Base-by-base conservation (phyloP, 352 stramenopile species). In the Elongisporangium undulatum region DNA sequence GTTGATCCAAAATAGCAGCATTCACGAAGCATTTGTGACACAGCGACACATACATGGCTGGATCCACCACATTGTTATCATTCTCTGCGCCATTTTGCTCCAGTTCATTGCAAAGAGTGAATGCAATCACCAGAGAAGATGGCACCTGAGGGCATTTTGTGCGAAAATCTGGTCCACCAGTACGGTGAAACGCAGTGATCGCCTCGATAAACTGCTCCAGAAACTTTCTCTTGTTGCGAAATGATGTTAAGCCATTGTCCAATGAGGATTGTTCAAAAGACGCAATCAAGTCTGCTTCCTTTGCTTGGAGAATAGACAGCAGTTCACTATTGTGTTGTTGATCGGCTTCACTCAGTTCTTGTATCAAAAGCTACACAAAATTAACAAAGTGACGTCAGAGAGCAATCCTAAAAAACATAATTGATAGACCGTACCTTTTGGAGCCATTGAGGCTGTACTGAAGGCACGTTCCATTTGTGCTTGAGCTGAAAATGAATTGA, bases 11-110 rank as follows among this genome's bases (percentile, higher is more conserved):
- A 1, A 76, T 41, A 66, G 62, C 71, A 5, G 56, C 53, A 49
- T 76, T 72, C 45, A 71, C 17, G 22, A 69, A 71, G 17, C 62
- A 66, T 5, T 69, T 64, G 9, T 62, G 60, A 9, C 66, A 69
- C 16, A 76, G 57, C 7, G 49, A 60, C 1, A 24, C 48, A 34
- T 68, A 76, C n/a, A 64, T 51, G 6, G 58, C 59, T 4, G 53
- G 38, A 24, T 76, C 63, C 8, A 74, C 23, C 22, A 63, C 56
- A 8, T 63, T 59, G 13, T 2, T 53, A 4, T 26, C n/a, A 10
- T 9, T 5, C 15, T 6, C 3, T 15, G 38, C 49, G 2, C 1
- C 15, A 5, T 59, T n/a, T 16, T 59, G 56, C 38, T 38, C 34
- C 10, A 45, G 34, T 45, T 45, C 34, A 45, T 17, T 45, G 34